These are phyloP conservation scores for Claviceps sp. DNA, from an alignment of 2,329 filamentous ascomycete genomes.

Conservation along the genomic window DNA sequence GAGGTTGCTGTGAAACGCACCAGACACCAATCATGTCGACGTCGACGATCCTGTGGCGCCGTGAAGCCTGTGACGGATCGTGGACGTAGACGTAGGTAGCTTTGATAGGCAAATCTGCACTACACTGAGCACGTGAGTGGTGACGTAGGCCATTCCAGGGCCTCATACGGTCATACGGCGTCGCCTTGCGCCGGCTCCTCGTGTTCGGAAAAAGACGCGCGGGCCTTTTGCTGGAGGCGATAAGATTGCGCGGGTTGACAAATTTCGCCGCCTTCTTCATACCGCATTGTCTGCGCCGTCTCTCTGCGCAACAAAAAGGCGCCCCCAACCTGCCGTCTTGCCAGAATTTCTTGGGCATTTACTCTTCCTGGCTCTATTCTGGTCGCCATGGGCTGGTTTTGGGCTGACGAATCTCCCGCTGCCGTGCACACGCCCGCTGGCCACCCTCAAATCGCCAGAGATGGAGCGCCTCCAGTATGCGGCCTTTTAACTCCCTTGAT, in stretches of 20 bases:
- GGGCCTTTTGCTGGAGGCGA: neutral
- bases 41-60: neutral
- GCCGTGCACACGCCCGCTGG: conserved; percentile 20
- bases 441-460: conserved; percentile 17
- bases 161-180: neutral
- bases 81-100: no score
- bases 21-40: neutral
- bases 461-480: conserved; percentile 21
- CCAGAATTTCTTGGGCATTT: neutral
- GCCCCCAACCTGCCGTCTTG: neutral
- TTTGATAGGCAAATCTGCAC: no score
- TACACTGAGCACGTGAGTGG: neutral
- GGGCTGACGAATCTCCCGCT: conserved; percentile 36
- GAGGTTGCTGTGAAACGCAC: neutral
- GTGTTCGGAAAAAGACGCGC: neutral
- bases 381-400: conserved; percentile 47
- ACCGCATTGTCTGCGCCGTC: neutral
- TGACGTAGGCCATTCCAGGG: conserved; percentile 9
- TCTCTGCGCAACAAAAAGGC: neutral
- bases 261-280: neutral
- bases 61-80: neutral
- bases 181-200: neutral
- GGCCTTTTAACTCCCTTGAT: neutral
- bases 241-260: neutral
- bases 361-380: neutral